Base-by-base conservation (phyloP, 1,284 basidiomycete genomes). In the Melampsora occidentalis region DNA sequence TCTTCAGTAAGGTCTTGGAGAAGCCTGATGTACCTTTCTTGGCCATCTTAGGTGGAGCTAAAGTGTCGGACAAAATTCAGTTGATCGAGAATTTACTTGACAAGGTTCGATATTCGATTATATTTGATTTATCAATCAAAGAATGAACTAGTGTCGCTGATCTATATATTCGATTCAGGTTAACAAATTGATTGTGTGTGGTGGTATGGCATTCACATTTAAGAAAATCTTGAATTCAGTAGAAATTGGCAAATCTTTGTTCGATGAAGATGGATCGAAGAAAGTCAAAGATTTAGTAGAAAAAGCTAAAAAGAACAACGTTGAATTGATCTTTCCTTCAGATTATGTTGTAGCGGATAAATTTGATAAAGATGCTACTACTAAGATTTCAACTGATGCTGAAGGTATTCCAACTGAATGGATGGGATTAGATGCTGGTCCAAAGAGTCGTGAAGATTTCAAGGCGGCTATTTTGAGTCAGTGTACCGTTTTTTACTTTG, bases 121-220 rank as follows among this genome's bases (percentile, higher is more conserved):
- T 39, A 73, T 73, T 64, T 25, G 78, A 62, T 77, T 61, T 63
- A 66, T 53, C 16, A 6, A 16, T 65, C 20, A 12, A 25, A 16
- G 39, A 10, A 1, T 10, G 2, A 2, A 31, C 35, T 1, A 39
- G 35, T 39, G 10, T 12, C 12, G 20, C 14, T n/a, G 1, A 35
- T 70, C 68, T 14, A 67, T 2, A 14, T 1, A 35, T 28, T n/a
- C 2, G 1, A 10, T 67, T n/a, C 78, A 92, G 91, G 94, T 99
- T 85, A 87, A 99, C 86, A 92, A 91, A 71, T 86, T 99, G 80
- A 98, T 99, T 85, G 93, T 99, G 81, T 93, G 93, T 81, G 97
- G 97, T 83, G 96, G 96, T 65, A 99, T 99, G 96, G 93, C 94
- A 66, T 99, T 97, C 86, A 99, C 96, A 78, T 99, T 99, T 88